These are phyloP conservation scores for Claviceps monticola DNA, from an alignment of 2,329 filamentous ascomycete species.

Conservation along the genomic window DNA sequence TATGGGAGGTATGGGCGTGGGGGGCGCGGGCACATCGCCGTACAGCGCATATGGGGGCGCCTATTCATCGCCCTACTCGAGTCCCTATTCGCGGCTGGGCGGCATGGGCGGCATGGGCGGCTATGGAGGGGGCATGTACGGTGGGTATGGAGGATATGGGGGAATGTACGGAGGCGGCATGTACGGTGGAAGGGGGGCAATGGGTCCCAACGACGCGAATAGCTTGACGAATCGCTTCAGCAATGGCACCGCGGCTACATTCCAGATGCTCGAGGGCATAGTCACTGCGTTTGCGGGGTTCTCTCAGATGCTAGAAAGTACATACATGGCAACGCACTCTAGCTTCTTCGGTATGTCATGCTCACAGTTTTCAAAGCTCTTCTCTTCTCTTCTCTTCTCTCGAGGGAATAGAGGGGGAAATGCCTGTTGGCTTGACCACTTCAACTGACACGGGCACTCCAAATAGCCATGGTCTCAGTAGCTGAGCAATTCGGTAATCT, in stretches of 20 bases:
- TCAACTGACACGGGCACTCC: neutral
- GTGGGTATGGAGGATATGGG: constrained; percentile 21
- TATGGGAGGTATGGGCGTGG: constrained; percentile 25
- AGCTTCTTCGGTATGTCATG: constrained; percentile 83
- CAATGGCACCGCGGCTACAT: constrained; percentile 89
- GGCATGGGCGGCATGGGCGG: constrained; percentile 24
- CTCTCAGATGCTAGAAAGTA: constrained; percentile 98
- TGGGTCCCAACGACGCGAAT: constrained; percentile 66
- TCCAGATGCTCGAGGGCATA: constrained; percentile 95
- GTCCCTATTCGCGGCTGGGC: constrained; percentile 34
- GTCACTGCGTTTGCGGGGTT: constrained; percentile 95
- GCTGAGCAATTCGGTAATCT: constrained; percentile 94
- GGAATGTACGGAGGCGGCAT: constrained; percentile 25
- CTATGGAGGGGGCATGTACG: constrained; percentile 29
- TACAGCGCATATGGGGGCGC: constrained; percentile 27
- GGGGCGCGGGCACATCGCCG: constrained; percentile 37
- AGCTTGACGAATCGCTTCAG: constrained; percentile 92
- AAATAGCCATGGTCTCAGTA: constrained; percentile 85
- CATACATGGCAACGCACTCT: constrained; percentile 98
- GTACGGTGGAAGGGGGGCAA: constrained; percentile 26
- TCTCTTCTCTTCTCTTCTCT: neutral
- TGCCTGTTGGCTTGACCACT: no score
- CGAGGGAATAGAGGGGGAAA: neutral
- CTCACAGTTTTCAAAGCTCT: neutral
- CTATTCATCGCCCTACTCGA: constrained; percentile 27